phyloP scores from a whole-genome alignment of 495 filamentous ascomycete species.

The Aspergillus nanangensis region DNA sequence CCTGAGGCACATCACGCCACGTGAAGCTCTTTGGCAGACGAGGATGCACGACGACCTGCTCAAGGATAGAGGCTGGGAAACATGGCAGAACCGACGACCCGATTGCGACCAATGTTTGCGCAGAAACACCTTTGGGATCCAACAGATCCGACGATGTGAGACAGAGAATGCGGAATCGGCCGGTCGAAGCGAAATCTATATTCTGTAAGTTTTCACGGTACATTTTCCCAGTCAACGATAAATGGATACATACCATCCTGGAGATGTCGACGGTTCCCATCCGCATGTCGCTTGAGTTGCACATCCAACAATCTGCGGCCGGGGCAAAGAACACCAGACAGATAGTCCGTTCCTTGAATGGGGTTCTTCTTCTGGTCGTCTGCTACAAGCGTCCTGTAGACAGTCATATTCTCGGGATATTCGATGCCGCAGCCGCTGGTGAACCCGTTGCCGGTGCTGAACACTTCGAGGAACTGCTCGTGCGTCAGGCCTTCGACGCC shows the following conservation, averaged over 20 bases:
- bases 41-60: slow-evolving; percentile 59
- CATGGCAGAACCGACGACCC: slow-evolving; percentile 36
- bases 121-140: slow-evolving; percentile 20
- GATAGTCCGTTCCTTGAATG: slow-evolving; percentile 37
- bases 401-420: slow-evolving; percentile 38
- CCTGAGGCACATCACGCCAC: slow-evolving; percentile 53
- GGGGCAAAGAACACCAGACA: slow-evolving; percentile 34
- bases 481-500: slow-evolving; percentile 37
- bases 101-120: slow-evolving; percentile 28
- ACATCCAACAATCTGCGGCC: slow-evolving; percentile 32
- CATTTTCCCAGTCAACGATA: background rate
- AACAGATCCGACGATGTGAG: slow-evolving; percentile 36
- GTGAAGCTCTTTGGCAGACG: slow-evolving; percentile 44
- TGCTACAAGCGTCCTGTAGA: slow-evolving; percentile 20
- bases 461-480: slow-evolving; percentile 48
- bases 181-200: slow-evolving; percentile 37
- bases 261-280: slow-evolving; percentile 38
- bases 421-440: slow-evolving; percentile 44
- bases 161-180: slow-evolving; percentile 43
- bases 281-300: slow-evolving; percentile 37
- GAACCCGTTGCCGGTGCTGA: slow-evolving; percentile 42
- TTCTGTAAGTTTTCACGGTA: background rate
- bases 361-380: slow-evolving; percentile 19
- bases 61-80: slow-evolving; percentile 45
- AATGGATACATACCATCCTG: slow-evolving; percentile 37